A percentile compares a stretch with the other conserved stretches of the same genome.
phyloP scores from a whole-genome alignment of 2,329 filamentous ascomycete genomes.

The Alternaria solani region DNA sequence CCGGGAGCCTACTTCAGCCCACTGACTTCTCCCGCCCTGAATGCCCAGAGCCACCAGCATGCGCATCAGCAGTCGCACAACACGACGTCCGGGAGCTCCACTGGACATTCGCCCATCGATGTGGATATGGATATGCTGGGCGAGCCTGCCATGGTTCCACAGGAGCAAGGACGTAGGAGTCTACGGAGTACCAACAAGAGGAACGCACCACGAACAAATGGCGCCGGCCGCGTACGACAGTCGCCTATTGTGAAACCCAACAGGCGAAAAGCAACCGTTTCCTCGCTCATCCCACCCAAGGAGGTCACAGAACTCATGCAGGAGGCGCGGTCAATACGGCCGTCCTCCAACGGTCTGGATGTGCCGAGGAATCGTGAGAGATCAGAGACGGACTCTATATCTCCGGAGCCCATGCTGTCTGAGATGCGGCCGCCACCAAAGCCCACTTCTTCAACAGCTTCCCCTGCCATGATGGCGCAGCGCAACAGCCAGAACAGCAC shows the following conservation, averaged over 20 bases:
- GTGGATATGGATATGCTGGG: constrained; percentile 56
- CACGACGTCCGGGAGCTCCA: constrained; percentile 59
- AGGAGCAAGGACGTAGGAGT: constrained; percentile 54
- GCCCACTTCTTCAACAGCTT: constrained; percentile 69
- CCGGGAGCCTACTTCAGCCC: constrained; percentile 82
- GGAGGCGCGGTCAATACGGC: constrained; percentile 43
- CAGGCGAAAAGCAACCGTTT: constrained; percentile 56
- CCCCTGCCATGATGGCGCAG: constrained; percentile 69
- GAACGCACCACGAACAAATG: constrained; percentile 59
- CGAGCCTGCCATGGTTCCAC: constrained; percentile 43
- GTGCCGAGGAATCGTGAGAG: constrained; percentile 45
- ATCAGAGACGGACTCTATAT: constrained; percentile 59
- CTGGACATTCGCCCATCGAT: constrained; percentile 59
- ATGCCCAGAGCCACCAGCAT: constrained; percentile 67
- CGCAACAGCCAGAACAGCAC: constrained; percentile 42
- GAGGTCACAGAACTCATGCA: constrained; percentile 54
- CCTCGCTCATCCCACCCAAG: constrained; percentile 56
- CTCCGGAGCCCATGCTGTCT: constrained; percentile 57
- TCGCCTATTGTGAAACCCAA: constrained; percentile 76
- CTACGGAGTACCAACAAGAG: constrained; percentile 55
- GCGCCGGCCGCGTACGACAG: constrained; percentile 65
- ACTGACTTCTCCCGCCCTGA: constrained; percentile 79
- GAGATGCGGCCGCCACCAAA: constrained; percentile 69
- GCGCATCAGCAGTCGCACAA: constrained; percentile 48
- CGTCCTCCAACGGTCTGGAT: constrained; percentile 33